phyloP scores from a whole-genome alignment of 257 asterid genomes.

The Solanum raphanifolium region DNA sequence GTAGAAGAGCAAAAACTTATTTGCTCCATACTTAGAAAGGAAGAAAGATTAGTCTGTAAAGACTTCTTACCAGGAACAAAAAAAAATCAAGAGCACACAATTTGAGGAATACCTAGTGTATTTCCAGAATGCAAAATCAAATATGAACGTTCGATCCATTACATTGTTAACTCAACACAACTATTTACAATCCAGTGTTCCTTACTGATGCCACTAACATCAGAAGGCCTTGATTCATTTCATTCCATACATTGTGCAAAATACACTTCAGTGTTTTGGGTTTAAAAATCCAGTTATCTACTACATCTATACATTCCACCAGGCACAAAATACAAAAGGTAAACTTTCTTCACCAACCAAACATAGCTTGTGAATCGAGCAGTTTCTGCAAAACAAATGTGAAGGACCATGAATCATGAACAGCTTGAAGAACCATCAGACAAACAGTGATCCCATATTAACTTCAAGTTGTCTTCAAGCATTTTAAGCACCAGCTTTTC shows the following conservation, averaged over 20 bases:
- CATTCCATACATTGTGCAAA: not conserved
- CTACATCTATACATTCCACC: not conserved
- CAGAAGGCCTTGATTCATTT: not conserved
- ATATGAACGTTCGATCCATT: not conserved
- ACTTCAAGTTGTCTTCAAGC: conserved; percentile 27
- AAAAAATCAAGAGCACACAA: no score
- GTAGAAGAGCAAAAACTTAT: no score
- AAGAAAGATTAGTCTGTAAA: no score
- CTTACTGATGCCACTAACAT: not conserved
- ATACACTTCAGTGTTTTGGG: not conserved
- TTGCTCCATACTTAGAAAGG: no score
- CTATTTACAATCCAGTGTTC: not conserved
- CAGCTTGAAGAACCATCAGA: conserved; percentile 6
- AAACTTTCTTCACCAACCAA: not conserved
- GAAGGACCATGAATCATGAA: not conserved
- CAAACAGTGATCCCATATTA: conserved; percentile 32
- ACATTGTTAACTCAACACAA: not conserved
- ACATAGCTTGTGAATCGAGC: not conserved
- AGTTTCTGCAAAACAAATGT: not conserved
- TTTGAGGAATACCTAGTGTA: no score
- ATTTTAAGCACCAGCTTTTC: conserved; percentile 14
- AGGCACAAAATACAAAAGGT: not conserved
- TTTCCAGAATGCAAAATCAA: no score
- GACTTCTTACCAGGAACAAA: no score
- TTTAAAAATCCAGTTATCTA: not conserved